Conservation (phyloP, 225 moss, liverwort and hornwort genomes). For the Sphagnum tenellum region DNA sequence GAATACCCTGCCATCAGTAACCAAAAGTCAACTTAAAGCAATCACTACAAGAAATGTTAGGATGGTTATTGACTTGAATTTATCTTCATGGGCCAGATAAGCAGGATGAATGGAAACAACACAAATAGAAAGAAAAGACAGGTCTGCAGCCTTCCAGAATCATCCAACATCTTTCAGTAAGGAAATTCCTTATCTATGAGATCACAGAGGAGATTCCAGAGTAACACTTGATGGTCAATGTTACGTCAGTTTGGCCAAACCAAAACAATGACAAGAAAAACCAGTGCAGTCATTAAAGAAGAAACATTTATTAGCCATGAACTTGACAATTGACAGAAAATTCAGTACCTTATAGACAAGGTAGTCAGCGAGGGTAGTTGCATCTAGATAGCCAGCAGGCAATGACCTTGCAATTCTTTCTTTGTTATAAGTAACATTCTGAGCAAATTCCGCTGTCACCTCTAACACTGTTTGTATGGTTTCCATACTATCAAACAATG, state of each 20-base stretch:
- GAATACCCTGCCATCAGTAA: constrained; percentile 55
- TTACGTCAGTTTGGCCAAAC: too few relatives aligned
- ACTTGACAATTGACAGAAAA: too few relatives aligned
- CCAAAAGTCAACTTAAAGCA: background rate
- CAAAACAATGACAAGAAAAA: too few relatives aligned
- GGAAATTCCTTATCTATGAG: too few relatives aligned
- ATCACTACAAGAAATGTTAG: background rate
- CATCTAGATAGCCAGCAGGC: constrained; percentile 90
- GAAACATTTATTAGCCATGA: too few relatives aligned
- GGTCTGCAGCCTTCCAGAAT: too few relatives aligned
- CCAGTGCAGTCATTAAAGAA: too few relatives aligned
- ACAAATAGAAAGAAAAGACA: too few relatives aligned
- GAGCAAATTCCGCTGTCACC: constrained; percentile 84
- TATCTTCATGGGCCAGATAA: background rate
- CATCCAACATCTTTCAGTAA: too few relatives aligned
- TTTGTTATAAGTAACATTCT: constrained; percentile 83
- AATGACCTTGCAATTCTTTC: constrained; percentile 68
- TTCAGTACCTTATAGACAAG: constrained; percentile 80
- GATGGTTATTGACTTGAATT: background rate
- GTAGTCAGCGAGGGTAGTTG: constrained; percentile 96
- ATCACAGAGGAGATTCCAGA: too few relatives aligned
- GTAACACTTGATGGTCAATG: too few relatives aligned
- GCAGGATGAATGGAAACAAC: too few relatives aligned
- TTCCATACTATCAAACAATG: constrained; percentile 90
- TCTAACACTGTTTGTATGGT: constrained; percentile 75